Base-by-base conservation (phyloP, 768 basidiomycete genomes). In the Tulasnella sp. region DNA sequence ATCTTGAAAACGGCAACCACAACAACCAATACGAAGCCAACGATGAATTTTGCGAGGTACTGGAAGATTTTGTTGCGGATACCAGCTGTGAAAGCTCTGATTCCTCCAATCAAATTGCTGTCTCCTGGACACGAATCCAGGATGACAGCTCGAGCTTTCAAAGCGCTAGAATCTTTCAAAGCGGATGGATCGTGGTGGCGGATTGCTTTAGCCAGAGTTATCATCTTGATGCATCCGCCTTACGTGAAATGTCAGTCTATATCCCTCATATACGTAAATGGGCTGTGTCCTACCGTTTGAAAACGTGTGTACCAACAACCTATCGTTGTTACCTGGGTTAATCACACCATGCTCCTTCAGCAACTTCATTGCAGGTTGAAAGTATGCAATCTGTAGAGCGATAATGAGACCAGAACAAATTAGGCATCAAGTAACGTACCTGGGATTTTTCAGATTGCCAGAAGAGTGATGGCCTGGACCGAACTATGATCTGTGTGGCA, bases 61-160 rank as follows among this genome's bases (percentile, higher is more conserved):
- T 40, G 41, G 24, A 53, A 19, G 33, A 33, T 32, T 5, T 31
- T 43, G 27, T 27, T 53, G 41, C 53, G 45, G 12, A 58, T 56
- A 12, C 49, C 42, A 22, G 56, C 58, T 1, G 57, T 53, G 48
- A 60, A 57, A 2, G 59, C 59, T 2, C 39, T 15, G 5, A 51
- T 27, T 13, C 52, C 53, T 10, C 35, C 24, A 1, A 25, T 6
- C 4, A 59, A 16, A 12, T 47, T 54, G 29, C 34, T 19, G 5
- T 41, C n/a, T 10, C 59, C 59, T 1, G 59, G 59, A 39, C 57
- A 55, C n/a, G 59, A 60, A 46, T 60, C 59, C 22, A 58, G 55
- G 20, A 60, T 29, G 44, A 60, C 5, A 0, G 56, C 37, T 16
- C 24, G 29, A 8, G 48, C 43, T 25, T 49, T 44, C 2, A 48